phyloP scores from a whole-genome alignment of 1,284 basidiomycete species.

The Leccinum angustisporum region DNA sequence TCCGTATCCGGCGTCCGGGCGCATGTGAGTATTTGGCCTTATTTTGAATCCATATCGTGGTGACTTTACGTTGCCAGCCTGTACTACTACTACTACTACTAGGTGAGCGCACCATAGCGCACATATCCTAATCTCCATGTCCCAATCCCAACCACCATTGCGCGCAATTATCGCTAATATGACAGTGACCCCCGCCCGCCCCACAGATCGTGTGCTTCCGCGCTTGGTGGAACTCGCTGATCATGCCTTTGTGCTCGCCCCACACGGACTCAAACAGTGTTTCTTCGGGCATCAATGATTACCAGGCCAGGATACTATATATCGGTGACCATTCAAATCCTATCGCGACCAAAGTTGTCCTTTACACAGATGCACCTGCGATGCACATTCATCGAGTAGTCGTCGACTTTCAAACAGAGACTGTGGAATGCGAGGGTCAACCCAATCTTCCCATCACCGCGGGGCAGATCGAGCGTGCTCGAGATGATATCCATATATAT shows the following conservation, averaged over 20 bases:
- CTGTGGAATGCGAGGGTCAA: constrained; percentile 14
- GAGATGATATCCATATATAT: constrained; percentile 20
- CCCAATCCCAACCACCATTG: constrained; percentile 15
- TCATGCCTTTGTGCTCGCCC: not conserved
- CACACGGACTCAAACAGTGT: not conserved
- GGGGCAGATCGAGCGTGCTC: constrained; percentile 22
- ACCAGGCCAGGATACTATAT: constrained; percentile 21
- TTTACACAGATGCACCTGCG: constrained; percentile 14
- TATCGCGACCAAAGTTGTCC: constrained; percentile 16
- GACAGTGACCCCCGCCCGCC: not conserved
- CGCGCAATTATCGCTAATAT: constrained; percentile 21
- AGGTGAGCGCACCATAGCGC: too few relatives aligned
- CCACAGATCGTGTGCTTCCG: constrained; percentile 12
- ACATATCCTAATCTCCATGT: constrained; percentile 15
- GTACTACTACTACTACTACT: too few relatives aligned
- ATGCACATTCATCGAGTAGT: constrained; percentile 13
- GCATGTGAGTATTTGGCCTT: too few relatives aligned
- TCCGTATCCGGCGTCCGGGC: too few relatives aligned
- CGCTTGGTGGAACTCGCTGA: not conserved
- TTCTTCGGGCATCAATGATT: constrained; percentile 1
- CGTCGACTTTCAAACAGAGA: constrained; percentile 24
- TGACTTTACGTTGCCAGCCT: too few relatives aligned
- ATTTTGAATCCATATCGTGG: too few relatives aligned
- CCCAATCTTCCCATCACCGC: constrained; percentile 20
- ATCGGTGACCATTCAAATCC: constrained; percentile 7